Base-by-base conservation (phyloP, 306 rosid genomes). In the Castanospermum australe region DNA sequence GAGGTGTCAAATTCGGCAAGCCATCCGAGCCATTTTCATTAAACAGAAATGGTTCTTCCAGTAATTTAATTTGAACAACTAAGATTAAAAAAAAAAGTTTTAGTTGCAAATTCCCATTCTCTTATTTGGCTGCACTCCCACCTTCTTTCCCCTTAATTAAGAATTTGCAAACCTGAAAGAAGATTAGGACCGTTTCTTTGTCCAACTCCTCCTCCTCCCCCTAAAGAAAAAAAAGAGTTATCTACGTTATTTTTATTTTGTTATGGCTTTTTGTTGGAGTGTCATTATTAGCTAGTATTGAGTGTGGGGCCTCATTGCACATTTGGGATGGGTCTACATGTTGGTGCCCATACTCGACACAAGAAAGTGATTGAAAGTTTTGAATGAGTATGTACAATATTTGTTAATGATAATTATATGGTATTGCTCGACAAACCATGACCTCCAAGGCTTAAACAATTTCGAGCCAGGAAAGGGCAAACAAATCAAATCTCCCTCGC, bases 291-390 rank as follows among this genome's bases (percentile, higher is more conserved):
- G 68, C 60, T 35, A 51, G 61, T 51, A 25, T 64, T 74, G 88
- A 67, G 51, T 15, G 81, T 32, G 81, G 92, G 89, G 28, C 82
- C 90, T 30, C 70, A 80, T 45, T 79, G 70, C 81, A 81, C 85
- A 75, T 71, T 48, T 88, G 85, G 70, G 63, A 55, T 38, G 87
- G 90, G 90, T 84, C 93, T 82, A 85, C 90, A 90, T 90, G 97
- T 84, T 84, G 83, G 89, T 67, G 69, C 88, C 65, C 73, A 71
- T 84, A 71, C 85, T 83, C 67, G 84, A 88, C 93, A 88, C 65
- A 57, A 75, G 51, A 56, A 73, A 74, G 89, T 84, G 82, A 84
- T 65, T 57, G 0, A 78, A 80, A 71, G 79, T 80, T 78, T 65
- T 68, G 48, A 82, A 64, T 14, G 71, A 78, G 76, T 74, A 69